Base-by-base conservation (phyloP, 2,329 filamentous ascomycete species). In the Acephala macrosclerotiorum region DNA sequence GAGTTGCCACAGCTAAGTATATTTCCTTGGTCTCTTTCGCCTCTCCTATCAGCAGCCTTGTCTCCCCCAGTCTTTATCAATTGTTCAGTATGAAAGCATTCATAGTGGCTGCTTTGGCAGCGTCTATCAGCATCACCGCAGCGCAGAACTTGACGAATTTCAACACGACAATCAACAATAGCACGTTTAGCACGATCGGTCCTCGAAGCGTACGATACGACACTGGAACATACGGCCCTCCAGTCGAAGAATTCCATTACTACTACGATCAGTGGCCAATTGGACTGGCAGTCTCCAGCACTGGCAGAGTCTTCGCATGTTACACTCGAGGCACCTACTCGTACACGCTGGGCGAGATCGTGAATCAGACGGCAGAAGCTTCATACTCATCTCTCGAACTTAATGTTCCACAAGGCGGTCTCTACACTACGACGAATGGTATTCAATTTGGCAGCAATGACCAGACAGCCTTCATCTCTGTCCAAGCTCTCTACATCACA, bases 161-260 rank as follows among this genome's bases (percentile, higher is more conserved):
- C 45, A 61, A 60, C 33, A 51, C 67, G 18, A 60, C 29, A 6
- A 25, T 64, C 4, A 53, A 29, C 22, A 68, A 66, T 45, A 57
- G 63, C 14, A 70, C 65, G 3, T 66, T 67, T 35, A 38, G 45
- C 9, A 63, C 63, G 20, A 45, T 45, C 8, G 65, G 68, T 6
- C 26, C 66, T 25, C 60, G 57, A n/a, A 68, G 63, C 45, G 73
- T 84, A 1, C 76, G 81, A 38, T 75, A 80, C 7, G 81, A 84
- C 67, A 80, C 80, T 61, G 82, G 82, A n/a, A 80, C 79, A 2
- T 82, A 82, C 56, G 81, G 82, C 2, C 81, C 81, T 0, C 68
- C 75, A 1, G 73, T 84, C 3, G 82, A 84, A 68, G 81, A 84
- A 67, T 79, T 80, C 42, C 81, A 84, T 68, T 84, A 83, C 70